phyloP scores from a whole-genome alignment of 345 rosid species.

The Nasturtium officinale region DNA sequence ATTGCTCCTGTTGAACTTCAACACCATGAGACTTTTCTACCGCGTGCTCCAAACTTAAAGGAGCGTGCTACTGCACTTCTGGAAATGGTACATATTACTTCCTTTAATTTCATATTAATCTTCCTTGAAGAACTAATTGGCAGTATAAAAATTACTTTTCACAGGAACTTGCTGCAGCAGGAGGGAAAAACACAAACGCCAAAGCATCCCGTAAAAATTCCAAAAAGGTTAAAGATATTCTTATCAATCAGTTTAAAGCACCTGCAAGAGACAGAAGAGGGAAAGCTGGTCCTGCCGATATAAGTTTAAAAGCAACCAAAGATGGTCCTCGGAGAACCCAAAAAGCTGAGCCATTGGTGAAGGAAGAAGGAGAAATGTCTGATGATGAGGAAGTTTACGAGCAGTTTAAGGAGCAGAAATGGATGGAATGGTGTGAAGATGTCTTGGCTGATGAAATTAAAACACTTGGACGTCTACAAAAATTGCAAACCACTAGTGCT shows the following conservation, averaged over 20 bases:
- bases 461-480: conserved; percentile 81
- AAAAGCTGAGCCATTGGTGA: conserved; percentile 70
- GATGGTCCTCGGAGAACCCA: conserved; percentile 64
- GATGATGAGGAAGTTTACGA: conserved; percentile 91
- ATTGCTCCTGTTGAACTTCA: conserved; percentile 99
- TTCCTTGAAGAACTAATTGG: conserved; percentile 6
- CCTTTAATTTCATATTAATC: not conserved
- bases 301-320: conserved; percentile 46
- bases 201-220: conserved; percentile 71
- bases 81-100: conserved; percentile 70
- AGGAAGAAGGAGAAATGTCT: conserved; percentile 99
- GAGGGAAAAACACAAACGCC: conserved; percentile 67
- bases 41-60: conserved; percentile 96
- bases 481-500: conserved; percentile 93
- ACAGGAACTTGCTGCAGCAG: conserved; percentile 84
- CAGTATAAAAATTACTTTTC: conserved; percentile 13
- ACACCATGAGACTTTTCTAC: conserved; percentile 98
- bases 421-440: conserved; percentile 99
- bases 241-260: conserved; percentile 49
- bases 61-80: conserved; percentile 98
- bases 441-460: conserved; percentile 77
- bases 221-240: conserved; percentile 66
- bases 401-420: conserved; percentile 97
- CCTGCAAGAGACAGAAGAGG: conserved; percentile 60
- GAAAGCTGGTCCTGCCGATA: conserved; percentile 52